Percentiles rank a stretch among this genome's conserved stretches.
These are phyloP conservation scores for Yamadazyma phyllophila DNA, from an alignment of 805 yeast genomes.

Conservation along the genomic window DNA sequence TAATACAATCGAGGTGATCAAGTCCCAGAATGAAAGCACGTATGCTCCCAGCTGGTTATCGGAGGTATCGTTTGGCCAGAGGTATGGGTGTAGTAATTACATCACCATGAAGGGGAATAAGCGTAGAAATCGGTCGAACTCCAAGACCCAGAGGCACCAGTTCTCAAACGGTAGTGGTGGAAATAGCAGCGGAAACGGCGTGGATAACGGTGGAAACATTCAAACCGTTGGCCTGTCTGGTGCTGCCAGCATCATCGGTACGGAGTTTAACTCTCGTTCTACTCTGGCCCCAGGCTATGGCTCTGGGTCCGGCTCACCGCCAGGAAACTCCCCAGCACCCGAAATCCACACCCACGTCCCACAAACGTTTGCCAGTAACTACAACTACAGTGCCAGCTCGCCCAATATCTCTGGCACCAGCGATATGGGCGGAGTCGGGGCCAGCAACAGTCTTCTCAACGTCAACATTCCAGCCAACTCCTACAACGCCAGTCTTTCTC, in stretches of 20 bases:
- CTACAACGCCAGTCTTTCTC: background rate
- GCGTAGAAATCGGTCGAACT: constrained; percentile 11
- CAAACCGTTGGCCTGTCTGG: background rate
- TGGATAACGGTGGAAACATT: background rate
- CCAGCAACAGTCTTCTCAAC: background rate
- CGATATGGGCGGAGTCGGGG: background rate
- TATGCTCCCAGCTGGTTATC: constrained; percentile 32
- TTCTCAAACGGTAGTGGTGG: background rate
- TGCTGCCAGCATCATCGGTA: too few species aligned
- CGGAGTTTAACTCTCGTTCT: too few species aligned
- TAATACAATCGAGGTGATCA: constrained; percentile 23
- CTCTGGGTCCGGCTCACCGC: constrained; percentile 1
- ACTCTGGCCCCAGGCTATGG: background rate
- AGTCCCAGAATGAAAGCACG: constrained; percentile 19
- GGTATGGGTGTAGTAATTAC: constrained; percentile 37
- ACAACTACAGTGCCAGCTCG: background rate
- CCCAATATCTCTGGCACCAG: background rate
- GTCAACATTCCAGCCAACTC: background rate
- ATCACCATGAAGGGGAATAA: constrained; percentile 16
- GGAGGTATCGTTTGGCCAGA: constrained; percentile 37
- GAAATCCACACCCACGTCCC: background rate
- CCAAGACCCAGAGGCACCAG: constrained; percentile 4
- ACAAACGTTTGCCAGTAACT: background rate
- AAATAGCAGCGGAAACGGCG: background rate
- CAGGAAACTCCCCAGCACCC: constrained; percentile 1